phyloP scores from a whole-genome alignment of 345 rosid species.

The Durio zibethinus region DNA sequence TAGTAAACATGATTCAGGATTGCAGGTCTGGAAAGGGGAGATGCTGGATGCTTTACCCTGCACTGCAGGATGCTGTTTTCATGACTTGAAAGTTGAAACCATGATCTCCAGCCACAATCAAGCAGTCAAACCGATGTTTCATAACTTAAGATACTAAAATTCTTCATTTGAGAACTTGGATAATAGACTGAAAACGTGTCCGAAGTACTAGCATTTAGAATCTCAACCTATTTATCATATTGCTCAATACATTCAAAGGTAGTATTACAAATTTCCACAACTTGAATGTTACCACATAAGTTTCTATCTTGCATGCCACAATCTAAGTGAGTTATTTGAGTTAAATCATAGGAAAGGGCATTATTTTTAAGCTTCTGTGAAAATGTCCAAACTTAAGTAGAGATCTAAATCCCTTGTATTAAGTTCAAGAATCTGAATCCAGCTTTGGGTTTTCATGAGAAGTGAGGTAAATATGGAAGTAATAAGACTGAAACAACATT shows the following conservation, averaged over 20 bases:
- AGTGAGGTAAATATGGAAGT: neutral
- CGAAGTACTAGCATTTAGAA: neutral
- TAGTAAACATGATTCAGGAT: neutral
- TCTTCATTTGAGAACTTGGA: too few relatives aligned
- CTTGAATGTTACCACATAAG: neutral
- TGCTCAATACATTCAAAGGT: neutral
- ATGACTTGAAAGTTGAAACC: neutral
- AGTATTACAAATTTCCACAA: neutral
- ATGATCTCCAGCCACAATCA: neutral
- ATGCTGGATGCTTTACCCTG: neutral
- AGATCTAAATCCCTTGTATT: neutral
- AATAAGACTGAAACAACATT: neutral
- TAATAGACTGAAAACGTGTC: neutral
- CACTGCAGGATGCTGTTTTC: neutral
- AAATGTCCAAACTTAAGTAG: neutral
- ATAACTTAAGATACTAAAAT: neutral
- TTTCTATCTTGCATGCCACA: neutral
- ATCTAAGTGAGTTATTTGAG: neutral
- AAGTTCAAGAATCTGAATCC: neutral
- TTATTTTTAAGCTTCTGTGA: neutral
- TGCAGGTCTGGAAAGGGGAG: neutral
- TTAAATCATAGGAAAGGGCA: neutral
- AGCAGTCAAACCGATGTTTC: neutral
- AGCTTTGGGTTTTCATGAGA: neutral
- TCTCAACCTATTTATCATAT: neutral